Evolutionary conservation across 345 rosid genomes (phyloP), one percentile per base, ranked within the genome.

Genomic region (Pelargonium nanum): DNA sequence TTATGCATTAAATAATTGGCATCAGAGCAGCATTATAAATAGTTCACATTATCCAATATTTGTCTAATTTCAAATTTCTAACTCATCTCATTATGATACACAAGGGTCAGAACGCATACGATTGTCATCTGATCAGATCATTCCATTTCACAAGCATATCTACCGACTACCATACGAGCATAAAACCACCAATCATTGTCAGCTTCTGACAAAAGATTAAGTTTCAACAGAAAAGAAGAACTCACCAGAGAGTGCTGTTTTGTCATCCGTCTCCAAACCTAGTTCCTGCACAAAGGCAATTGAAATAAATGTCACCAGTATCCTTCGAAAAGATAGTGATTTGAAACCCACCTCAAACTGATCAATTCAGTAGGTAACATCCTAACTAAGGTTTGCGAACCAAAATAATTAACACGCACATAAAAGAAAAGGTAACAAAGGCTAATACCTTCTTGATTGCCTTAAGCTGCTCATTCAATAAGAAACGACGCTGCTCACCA

Each of bases 241-340:
- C 92, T 65, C 51, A 93, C 97, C 83, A 51, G 99, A 85, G 56
- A 94, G 97, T 53, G 99, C 96, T 61, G 99, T 89, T 76, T 94
- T 94, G 77, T 94, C 97, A 73, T 94, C 99, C 22, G 97, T 83
- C 77, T 94, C 99, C 81, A 94, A 74, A 32, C 99, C 99, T 63
- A 94, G 95, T 73, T 93, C 99, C 99, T 90, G 83, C 60, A 70
- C 32, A 32, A 61, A 26, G 60, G 70, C 24, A 73, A 59, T 24
- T 57, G 25, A 63, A 61, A 67, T 68, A 57, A 52, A 60, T 48
- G 64, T 26, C 40, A 64, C 50, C 63, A n/a, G n/a, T n/a, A n/a
- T n/a, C n/a, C n/a, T n/a, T n/a, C n/a, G n/a, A n/a, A n/a, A n/a
- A n/a, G n/a, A n/a, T n/a, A n/a, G n/a, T n/a, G n/a, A n/a, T n/a